Conservation (phyloP, 371 early-diverging fungal genomes). For the Nosema bombycis region DNA sequence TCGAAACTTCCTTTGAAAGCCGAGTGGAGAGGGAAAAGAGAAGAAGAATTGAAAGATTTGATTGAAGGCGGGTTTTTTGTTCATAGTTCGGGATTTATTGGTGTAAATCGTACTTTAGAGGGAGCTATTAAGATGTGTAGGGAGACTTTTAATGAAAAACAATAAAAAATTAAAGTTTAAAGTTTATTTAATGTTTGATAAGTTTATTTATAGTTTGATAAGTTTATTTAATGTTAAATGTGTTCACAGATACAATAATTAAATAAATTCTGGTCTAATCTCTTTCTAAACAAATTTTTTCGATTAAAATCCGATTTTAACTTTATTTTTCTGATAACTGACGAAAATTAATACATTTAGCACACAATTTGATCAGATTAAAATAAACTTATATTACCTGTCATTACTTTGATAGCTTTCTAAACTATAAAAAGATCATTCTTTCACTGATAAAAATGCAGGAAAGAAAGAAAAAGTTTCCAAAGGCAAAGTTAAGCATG, state of each 20-base stretch:
- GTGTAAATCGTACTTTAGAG: slow-evolving; percentile 47
- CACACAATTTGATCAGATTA: not conserved
- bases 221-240: too few relatives aligned
- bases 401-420: not conserved
- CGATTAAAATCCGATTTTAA: too few relatives aligned
- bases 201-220: too few relatives aligned
- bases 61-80: slow-evolving; percentile 81
- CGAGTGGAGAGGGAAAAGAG: slow-evolving; percentile 85
- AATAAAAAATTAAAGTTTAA: too few relatives aligned
- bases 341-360: too few relatives aligned
- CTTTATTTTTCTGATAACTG: too few relatives aligned
- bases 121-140: slow-evolving; percentile 60
- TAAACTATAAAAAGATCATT: not conserved
- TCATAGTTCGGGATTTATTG: slow-evolving; percentile 75
- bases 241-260: too few relatives aligned
- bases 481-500: slow-evolving; percentile 40
- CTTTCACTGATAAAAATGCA: not conserved
- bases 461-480: not conserved
- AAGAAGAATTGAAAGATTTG: slow-evolving; percentile 73
- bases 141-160: slow-evolving; percentile 9
- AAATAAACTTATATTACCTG: not conserved
- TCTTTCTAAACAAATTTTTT: too few relatives aligned
- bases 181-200: too few relatives aligned
- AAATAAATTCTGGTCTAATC: too few relatives aligned
- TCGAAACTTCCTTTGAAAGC: slow-evolving; percentile 80